Evolutionary conservation across 2,329 filamentous ascomycete species (phyloP), one percentile per base, ranked within the genome.

Genomic region (Claviceps sp.): DNA sequence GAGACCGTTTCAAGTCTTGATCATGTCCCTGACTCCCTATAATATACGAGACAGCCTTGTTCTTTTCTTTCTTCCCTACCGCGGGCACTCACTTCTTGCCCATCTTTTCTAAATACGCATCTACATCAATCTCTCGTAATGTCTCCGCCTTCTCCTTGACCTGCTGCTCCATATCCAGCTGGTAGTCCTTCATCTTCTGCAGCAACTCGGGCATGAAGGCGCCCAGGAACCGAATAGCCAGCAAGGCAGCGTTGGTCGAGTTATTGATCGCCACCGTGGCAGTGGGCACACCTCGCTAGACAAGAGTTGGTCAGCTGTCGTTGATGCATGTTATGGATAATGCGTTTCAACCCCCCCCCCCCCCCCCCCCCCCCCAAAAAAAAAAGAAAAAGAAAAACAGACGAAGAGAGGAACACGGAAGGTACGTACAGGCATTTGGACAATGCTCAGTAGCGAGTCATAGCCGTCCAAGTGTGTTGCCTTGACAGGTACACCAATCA

Each of bases 231-330:
- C 84, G 72, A 20, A 84, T 76, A 0, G 85, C 85, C n/a, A 88
- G 68, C 18, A 88, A 71, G 0, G 81, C 85, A 0, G 86, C 86
- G 60, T 89, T 90, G 52, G 84, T 84, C 24, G 82, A 85, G 68
- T 89, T 89, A 67, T 88, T 87, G 65, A 89, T 88, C 11, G 81
- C 85, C 3, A 90, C 84, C 0, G 85, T 88, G 5, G 85, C 85
- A 14, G 84, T 82, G 9, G 86, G 86, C 48, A 84, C 78, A 13
- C 85, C 85, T 60, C 77, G 68, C 65, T 68, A 55, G 48, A 37
- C 5, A 11, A 14, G 6, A 22, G 18, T 47, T 37, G 30, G 47
- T 45, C 14, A 40, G 40, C 18, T n/a, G 16, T 43, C 72, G 37
- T 69, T 70, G 13, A 40, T 37, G 44, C 18, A 37, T n/a, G 14